Conservation (phyloP, 768 basidiomycete species). For the Rhizopogon roseolus region DNA sequence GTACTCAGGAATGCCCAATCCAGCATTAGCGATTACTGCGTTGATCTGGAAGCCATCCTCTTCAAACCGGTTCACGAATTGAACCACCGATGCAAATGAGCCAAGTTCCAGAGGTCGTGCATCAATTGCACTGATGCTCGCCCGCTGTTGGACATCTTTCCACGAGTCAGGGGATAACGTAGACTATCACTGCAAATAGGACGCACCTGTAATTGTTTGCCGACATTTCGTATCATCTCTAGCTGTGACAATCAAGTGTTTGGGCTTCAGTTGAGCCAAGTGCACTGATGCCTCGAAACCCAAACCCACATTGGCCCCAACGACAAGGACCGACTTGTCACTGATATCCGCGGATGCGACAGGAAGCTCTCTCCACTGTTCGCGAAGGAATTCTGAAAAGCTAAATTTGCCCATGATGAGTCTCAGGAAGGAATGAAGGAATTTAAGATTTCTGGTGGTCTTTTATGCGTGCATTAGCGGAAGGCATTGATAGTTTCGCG, state of each 20-base stretch:
- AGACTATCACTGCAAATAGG: neutral
- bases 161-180: neutral
- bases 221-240: slow-evolving; percentile 24
- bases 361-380: slow-evolving; percentile 16
- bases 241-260: slow-evolving; percentile 28
- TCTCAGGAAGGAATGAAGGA: neutral
- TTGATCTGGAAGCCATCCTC: slow-evolving; percentile 18
- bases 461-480: neutral
- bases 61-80: slow-evolving; percentile 26
- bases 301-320: slow-evolving; percentile 43
- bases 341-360: slow-evolving; percentile 28
- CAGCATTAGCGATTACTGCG: slow-evolving; percentile 28
- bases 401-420: slow-evolving; percentile 10
- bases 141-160: slow-evolving; percentile 15
- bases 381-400: slow-evolving; percentile 13
- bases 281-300: slow-evolving; percentile 26
- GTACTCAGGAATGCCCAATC: slow-evolving; percentile 11
- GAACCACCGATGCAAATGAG: slow-evolving; percentile 24
- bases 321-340: slow-evolving; percentile 45
- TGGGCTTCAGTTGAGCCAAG: slow-evolving; percentile 26
- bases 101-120: slow-evolving; percentile 29
- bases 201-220: slow-evolving; percentile 12
- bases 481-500: too few species aligned
- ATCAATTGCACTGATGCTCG: slow-evolving; percentile 11
- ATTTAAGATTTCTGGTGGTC: too few species aligned